Conservation (phyloP, 1,284 basidiomycete species). For the Sanghuangporus baumii region DNA sequence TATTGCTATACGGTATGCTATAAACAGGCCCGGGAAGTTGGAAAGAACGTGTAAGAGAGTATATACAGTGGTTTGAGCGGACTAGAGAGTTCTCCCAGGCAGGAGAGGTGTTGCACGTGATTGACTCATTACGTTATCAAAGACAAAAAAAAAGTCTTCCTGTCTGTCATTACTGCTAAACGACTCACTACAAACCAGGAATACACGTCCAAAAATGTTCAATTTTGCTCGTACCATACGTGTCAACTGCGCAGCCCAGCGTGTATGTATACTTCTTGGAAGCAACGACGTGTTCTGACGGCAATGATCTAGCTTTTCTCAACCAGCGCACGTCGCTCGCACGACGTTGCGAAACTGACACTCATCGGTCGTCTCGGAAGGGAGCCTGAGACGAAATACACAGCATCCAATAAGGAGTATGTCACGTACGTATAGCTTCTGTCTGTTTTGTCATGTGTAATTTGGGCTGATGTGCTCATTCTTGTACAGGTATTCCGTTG, state of each 20-base stretch:
- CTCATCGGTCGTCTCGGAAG: constrained; percentile 69
- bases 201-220: constrained; percentile 14
- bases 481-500: constrained; percentile 57
- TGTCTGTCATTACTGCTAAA: neutral
- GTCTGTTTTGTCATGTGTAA: neutral
- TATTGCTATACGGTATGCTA: constrained; percentile 27
- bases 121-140: neutral
- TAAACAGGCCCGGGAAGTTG: neutral
- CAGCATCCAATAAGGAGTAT: constrained; percentile 73
- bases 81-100: too few species aligned
- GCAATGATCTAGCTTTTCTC: constrained; percentile 55
- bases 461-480: neutral
- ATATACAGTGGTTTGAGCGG: neutral
- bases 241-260: constrained; percentile 5
- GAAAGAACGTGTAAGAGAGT: neutral
- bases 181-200: neutral
- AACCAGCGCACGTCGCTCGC: constrained; percentile 44
- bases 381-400: constrained; percentile 63
- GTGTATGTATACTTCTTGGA: constrained; percentile 7
- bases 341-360: constrained; percentile 67
- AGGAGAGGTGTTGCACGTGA: neutral
- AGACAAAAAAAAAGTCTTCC: neutral
- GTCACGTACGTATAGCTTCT: constrained; percentile 47
- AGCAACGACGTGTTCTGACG: neutral
- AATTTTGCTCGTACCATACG: constrained; percentile 13